phyloP scores from a whole-genome alignment of 2,329 filamentous ascomycete genomes.

The Sarocladiaceae sp. region DNA sequence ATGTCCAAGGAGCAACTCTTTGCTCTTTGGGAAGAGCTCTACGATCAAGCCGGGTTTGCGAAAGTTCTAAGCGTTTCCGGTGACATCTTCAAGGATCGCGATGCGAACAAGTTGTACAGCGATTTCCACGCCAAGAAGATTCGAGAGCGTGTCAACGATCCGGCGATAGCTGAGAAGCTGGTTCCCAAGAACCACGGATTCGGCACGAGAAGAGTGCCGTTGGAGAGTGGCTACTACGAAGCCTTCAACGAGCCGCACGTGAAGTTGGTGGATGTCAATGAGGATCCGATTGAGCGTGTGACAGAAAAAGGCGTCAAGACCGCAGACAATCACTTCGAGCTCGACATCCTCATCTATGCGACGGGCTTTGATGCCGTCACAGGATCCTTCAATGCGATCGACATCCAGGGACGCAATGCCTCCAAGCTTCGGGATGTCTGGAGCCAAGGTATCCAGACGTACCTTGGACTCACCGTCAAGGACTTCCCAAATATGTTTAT shows the following conservation, averaged over 20 bases:
- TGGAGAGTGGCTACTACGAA: conserved; percentile 45
- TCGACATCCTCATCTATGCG: conserved; percentile 27
- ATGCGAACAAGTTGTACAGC: background rate
- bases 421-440: conserved; percentile 29
- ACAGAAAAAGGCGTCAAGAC: conserved; percentile 28
- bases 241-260: conserved; percentile 40
- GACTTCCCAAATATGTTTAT: conserved; percentile 44
- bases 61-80: conserved; percentile 24
- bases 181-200: conserved; percentile 22
- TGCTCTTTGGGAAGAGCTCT: conserved; percentile 44
- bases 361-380: conserved; percentile 34
- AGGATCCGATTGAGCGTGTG: conserved; percentile 32
- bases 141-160: conserved; percentile 25
- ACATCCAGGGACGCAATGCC: conserved; percentile 41
- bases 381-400: conserved; percentile 23
- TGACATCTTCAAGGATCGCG: conserved; percentile 19
- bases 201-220: conserved; percentile 26
- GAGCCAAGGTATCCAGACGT: conserved; percentile 27
- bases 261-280: conserved; percentile 36
- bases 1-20: conserved; percentile 43
- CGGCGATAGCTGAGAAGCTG: conserved; percentile 25
- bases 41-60: conserved; percentile 33
- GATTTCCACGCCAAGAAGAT: conserved; percentile 5
- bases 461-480: conserved; percentile 34
- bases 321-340: conserved; percentile 19